Evolutionary conservation across 2,329 filamentous ascomycete species (phyloP), one percentile per base, ranked within the genome.

Genomic region (Phialophora verrucosa): DNA sequence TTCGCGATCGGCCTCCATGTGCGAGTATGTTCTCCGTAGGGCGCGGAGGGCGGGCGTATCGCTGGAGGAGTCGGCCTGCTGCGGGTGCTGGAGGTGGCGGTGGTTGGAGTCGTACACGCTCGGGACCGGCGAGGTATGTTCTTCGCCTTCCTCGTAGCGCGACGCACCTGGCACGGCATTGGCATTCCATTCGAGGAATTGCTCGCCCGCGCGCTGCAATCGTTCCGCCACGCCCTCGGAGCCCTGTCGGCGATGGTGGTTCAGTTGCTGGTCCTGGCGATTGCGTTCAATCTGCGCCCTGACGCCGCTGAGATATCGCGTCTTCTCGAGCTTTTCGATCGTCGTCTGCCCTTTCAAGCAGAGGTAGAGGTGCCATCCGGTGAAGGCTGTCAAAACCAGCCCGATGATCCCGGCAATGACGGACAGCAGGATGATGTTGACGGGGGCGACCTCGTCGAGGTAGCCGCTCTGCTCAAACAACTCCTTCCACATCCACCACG

Each of bases 291-390:
- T 85, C 57, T 86, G 86, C 75, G 88, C 88, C 64, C 90, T 86
- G 67, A 97, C 77, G 0, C 92, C 92, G 10, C 91, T 92, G 7
- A 97, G 85, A 78, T 99, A 99, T 63, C 95, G 87, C 1, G 94
- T 98, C 83, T 95, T 97, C 79, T 99, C 95, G 66, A 99, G 82
- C 74, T 91, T 96, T 78, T 99, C 95, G 66, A 99, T 97, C 2
- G 95, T 99, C 0, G 95, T 99, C 78, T 96, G 89, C 3, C 92
- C 92, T 29, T 86, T 85, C 62, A 86, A 81, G 1, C 92, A 91
- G 1, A 99, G 84, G 76, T 91, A 87, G 63, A 98, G 84, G 82
- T 99, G 95, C 93, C 95, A 99, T 1, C 82, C 85, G 0, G 93
- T 97, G 75, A 99, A 99, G 0, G 91, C 92, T 12, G 89, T 89